These are phyloP conservation scores for Neoboletus brunneissimus DNA, from an alignment of 768 basidiomycete genomes.

Conservation along the genomic window DNA sequence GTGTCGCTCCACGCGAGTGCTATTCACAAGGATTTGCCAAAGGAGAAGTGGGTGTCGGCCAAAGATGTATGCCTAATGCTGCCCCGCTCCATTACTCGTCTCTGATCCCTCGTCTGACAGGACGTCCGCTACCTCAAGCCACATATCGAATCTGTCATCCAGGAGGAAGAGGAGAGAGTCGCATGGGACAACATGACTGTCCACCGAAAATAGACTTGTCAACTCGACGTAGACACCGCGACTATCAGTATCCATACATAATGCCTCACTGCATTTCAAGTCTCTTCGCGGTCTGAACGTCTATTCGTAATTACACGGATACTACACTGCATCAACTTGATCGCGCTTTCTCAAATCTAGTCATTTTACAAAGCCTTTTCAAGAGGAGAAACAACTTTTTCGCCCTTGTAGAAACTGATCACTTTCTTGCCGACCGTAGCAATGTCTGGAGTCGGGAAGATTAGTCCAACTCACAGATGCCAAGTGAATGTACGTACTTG, in stretches of 20 bases:
- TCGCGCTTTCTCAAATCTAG: neutral
- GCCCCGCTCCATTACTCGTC: neutral
- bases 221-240: constrained; percentile 23
- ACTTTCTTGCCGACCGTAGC: constrained; percentile 83
- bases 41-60: constrained; percentile 73
- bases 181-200: constrained; percentile 81
- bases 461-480: constrained; percentile 7
- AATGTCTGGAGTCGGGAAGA: constrained; percentile 49
- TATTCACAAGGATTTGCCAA: constrained; percentile 75
- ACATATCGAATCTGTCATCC: constrained; percentile 65
- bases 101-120: constrained; percentile 40
- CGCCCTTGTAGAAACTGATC: constrained; percentile 80
- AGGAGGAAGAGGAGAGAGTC: constrained; percentile 73
- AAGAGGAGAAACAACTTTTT: constrained; percentile 68
- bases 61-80: constrained; percentile 58
- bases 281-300: neutral
- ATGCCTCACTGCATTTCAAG: constrained; percentile 2
- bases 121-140: constrained; percentile 88
- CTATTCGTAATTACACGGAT: constrained; percentile 14
- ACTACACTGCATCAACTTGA: constrained; percentile 10
- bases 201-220: constrained; percentile 55
- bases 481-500: constrained; percentile 45
- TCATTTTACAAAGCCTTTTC: constrained; percentile 59
- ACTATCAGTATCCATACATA: constrained; percentile 19
- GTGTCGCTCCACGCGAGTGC: constrained; percentile 72